Percentiles rank a stretch among this genome's conserved stretches.
phyloP scores from a whole-genome alignment of 2,329 filamentous ascomycete species.

The Cucurbitaria berberidis region DNA sequence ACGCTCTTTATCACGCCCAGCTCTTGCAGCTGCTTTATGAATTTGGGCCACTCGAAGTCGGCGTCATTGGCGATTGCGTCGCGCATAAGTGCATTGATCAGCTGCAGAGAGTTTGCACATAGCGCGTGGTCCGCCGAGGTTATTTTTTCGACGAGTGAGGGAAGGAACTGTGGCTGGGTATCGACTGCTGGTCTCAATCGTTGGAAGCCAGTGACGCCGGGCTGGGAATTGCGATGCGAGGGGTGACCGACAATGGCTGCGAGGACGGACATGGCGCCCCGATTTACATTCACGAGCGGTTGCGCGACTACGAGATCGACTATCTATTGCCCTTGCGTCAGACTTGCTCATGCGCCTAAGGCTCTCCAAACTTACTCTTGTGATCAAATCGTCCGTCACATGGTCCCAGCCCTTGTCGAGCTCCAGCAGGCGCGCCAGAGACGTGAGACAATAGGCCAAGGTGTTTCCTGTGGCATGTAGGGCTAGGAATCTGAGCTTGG shows the following conservation, averaged over 20 bases:
- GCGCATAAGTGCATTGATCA: slow-evolving; percentile 93
- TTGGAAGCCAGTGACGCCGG: slow-evolving; percentile 81
- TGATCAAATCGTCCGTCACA: slow-evolving; percentile 74
- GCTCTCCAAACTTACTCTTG: slow-evolving; percentile 58
- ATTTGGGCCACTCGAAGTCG: slow-evolving; percentile 89
- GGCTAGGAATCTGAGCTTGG: slow-evolving; percentile 80
- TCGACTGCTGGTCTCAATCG: slow-evolving; percentile 91
- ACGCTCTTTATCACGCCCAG: slow-evolving; percentile 91
- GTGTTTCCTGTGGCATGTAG: slow-evolving; percentile 90
- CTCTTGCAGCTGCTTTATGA: slow-evolving; percentile 92
- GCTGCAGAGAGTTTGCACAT: slow-evolving; percentile 91
- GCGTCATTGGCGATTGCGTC: slow-evolving; percentile 82
- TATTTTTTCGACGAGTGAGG: slow-evolving; percentile 88
- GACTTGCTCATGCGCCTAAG: slow-evolving; percentile 1
- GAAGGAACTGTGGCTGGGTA: slow-evolving; percentile 90
- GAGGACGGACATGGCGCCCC: slow-evolving; percentile 95
- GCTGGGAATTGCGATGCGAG: slow-evolving; percentile 60
- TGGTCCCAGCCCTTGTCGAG: slow-evolving; percentile 98
- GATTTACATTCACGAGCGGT: slow-evolving; percentile 94
- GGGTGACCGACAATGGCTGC: slow-evolving; percentile 92
- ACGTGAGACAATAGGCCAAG: slow-evolving; percentile 91
- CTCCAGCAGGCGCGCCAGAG: slow-evolving; percentile 84
- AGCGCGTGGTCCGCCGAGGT: slow-evolving; percentile 94
- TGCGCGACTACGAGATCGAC: slow-evolving; percentile 94
- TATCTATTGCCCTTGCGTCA: slow-evolving; percentile 57